A percentile compares a stretch with the other conserved stretches of the same genome.
phyloP scores from a whole-genome alignment of 2,329 filamentous ascomycete species.

The Metarhizium robertsii region DNA sequence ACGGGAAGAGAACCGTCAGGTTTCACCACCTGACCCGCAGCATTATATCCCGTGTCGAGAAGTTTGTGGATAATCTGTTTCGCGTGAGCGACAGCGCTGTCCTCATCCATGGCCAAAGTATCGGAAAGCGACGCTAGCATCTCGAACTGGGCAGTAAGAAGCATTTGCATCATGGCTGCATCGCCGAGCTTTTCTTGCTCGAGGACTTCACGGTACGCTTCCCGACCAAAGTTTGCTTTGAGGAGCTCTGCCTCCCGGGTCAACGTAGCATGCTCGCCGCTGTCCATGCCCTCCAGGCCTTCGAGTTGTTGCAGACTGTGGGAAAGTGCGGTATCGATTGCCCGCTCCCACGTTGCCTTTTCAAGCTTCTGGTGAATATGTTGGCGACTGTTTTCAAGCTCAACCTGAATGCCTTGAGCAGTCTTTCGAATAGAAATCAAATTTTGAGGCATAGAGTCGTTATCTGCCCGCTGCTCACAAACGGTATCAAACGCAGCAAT shows the following conservation, averaged over 20 bases:
- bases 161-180: conserved; percentile 65
- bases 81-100: conserved; percentile 72
- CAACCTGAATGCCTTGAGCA: conserved; percentile 77
- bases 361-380: conserved; percentile 80
- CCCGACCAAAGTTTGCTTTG: conserved; percentile 72
- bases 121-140: conserved; percentile 76
- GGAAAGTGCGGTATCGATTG: conserved; percentile 78
- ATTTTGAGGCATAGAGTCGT: conserved; percentile 55
- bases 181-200: conserved; percentile 81
- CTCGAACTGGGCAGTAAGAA: conserved; percentile 87
- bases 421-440: conserved; percentile 74
- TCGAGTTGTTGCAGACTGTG: conserved; percentile 75
- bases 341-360: conserved; percentile 77
- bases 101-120: conserved; percentile 72
- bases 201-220: conserved; percentile 65
- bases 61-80: conserved; percentile 69
- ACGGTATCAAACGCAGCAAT: conserved; percentile 82
- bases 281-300: conserved; percentile 39
- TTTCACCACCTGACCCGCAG: conserved; percentile 78
- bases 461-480: conserved; percentile 50
- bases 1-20: conserved; percentile 62
- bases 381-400: conserved; percentile 82
- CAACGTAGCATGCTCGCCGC: conserved; percentile 57
- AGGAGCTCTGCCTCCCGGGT: conserved; percentile 77
- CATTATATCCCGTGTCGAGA: conserved; percentile 64